Evolutionary conservation across 1,284 basidiomycete genomes (phyloP).

Genomic region (Rugosomyces carneus): DNA sequence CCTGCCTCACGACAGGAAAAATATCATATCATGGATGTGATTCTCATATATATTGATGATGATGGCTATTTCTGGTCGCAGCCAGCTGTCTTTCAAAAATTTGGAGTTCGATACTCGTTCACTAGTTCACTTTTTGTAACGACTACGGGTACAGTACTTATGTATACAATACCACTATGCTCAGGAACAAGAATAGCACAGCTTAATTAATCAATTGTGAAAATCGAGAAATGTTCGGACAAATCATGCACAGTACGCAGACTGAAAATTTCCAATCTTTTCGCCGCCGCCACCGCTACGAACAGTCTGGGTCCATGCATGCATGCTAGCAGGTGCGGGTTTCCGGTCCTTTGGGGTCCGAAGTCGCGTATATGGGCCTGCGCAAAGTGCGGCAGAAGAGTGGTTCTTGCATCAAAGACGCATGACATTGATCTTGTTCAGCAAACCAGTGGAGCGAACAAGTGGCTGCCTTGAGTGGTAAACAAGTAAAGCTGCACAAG

Average conservation of each 20-base stretch:
- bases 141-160: too few relatives aligned
- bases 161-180: too few relatives aligned
- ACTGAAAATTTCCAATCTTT: not conserved
- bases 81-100: too few relatives aligned
- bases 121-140: too few relatives aligned
- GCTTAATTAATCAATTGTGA: not conserved
- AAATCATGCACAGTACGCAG: not conserved
- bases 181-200: too few relatives aligned
- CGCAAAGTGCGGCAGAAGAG: slow-evolving; percentile 5
- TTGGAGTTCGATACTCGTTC: too few relatives aligned
- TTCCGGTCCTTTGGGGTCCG: not conserved
- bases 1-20: slow-evolving; percentile 2
- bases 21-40: not conserved
- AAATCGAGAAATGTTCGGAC: not conserved
- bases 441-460: not conserved
- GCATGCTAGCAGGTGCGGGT: too few relatives aligned
- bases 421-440: not conserved
- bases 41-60: not conserved
- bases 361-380: not conserved
- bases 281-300: not conserved
- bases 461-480: slow-evolving; percentile 1
- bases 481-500: not conserved
- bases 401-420: slow-evolving; percentile 7
- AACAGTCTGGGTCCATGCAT: not conserved
- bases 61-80: not conserved